Evolutionary conservation across 139 green algal genomes (phyloP).

Genomic region (Pseudopediastrum boryanum): DNA sequence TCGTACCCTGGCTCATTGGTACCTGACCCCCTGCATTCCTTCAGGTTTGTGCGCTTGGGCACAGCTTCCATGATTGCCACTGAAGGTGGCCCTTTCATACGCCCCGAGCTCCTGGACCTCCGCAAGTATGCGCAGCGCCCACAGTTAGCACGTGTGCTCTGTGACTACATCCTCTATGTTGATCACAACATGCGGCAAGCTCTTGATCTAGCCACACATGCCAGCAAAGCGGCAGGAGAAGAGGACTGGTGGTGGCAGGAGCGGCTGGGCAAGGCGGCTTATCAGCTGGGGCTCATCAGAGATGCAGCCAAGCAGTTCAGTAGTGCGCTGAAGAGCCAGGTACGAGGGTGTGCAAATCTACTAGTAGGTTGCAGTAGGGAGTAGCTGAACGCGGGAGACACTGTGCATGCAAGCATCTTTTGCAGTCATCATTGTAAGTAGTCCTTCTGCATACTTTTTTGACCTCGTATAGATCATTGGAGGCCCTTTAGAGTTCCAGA

Average conservation of each 20-base stretch:
- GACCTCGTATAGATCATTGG: too few relatives aligned
- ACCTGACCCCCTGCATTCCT: too few relatives aligned
- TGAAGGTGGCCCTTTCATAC: conserved; percentile 80
- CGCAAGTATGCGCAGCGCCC: conserved; percentile 73
- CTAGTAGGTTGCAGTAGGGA: too few relatives aligned
- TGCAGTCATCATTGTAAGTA: too few relatives aligned
- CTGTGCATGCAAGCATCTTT: too few relatives aligned
- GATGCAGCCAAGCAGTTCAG: conserved; percentile 80
- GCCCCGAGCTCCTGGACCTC: conserved; percentile 74
- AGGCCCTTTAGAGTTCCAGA: too few relatives aligned
- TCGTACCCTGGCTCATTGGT: background rate
- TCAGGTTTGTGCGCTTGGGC: conserved; percentile 78
- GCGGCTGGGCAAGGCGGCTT: conserved; percentile 81
- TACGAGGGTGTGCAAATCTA: background rate
- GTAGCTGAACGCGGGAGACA: too few relatives aligned
- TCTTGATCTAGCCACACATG: conserved; percentile 71
- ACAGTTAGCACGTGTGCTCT: conserved; percentile 66
- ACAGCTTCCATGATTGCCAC: conserved; percentile 71
- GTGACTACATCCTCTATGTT: conserved; percentile 84
- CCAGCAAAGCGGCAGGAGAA: conserved; percentile 39
- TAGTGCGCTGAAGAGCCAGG: conserved; percentile 55
- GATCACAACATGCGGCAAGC: conserved; percentile 82
- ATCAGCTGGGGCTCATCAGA: conserved; percentile 79
- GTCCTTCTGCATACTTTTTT: too few relatives aligned
- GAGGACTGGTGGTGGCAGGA: conserved; percentile 90